Base-by-base conservation (phyloP, 1,284 basidiomycete species). In the Ustilago loliicola region DNA sequence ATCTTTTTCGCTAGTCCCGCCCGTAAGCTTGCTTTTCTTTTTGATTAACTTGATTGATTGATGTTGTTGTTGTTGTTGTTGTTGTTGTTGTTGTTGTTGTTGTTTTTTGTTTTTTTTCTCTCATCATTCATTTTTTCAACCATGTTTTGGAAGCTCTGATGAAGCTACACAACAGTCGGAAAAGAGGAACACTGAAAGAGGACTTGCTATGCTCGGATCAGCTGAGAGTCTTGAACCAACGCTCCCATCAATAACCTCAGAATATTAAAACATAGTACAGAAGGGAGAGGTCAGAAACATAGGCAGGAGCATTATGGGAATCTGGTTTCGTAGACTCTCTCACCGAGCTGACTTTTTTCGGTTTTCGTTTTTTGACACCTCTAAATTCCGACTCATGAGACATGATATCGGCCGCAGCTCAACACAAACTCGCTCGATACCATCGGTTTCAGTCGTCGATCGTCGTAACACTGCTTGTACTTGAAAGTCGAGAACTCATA, bases 361-460 rank as follows among this genome's bases (percentile, higher is more conserved):
- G n/a, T 7, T n/a, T 23, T 45, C n/a, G 8, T 21, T 45, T 45
- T 45, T 21, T 45, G 42, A 50, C 47, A 50, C 27, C 27, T 50
- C 15, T 50, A 15, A 50, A 27, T 50, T 50, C 47, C 25, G 47
- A 15, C 23, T 50, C 27, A 25, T 27, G 47, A 29, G 25, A 25
- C 47, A 50, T 50, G 47, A 25, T 50, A 25, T 50, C 5, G n/a
- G 8, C 11, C 47, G 23, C 25, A 27, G 47, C 47, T 21, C 40
- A 42, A 42, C n/a, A n/a, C n/a, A n/a, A n/a, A n/a, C 4, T 13
- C 40, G 40, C 40, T 21, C 40, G 5, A 19, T 5, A 47, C 45
- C 23, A 47, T 47, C n/a, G 19, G 45, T 47, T 50, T 50, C 47
- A 13, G 25, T 27, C 47, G 47, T 50, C 47, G 47, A 50, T 50